A percentile compares a stretch with the other conserved stretches of the same genome.
Conservation (phyloP, 805 yeast genomes). For the Candida krabiensis region DNA sequence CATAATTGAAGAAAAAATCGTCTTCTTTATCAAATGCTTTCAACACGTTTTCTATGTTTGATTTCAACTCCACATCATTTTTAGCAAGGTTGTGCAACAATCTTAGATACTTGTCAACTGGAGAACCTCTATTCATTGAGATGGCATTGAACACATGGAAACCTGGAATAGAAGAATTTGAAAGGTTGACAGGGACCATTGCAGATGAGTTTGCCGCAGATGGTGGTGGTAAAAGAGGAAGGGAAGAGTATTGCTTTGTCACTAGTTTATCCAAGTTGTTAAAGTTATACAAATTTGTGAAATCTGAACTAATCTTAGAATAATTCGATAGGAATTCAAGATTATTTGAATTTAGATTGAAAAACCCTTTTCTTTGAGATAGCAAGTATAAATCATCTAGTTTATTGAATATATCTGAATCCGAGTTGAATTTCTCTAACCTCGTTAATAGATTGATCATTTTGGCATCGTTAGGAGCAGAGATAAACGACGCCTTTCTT, state of each 20-base stretch:
- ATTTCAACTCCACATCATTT: conserved; percentile 33
- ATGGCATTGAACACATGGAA: conserved; percentile 16
- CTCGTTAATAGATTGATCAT: conserved; percentile 28
- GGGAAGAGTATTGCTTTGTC: conserved; percentile 24
- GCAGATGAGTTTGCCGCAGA: conserved; percentile 1
- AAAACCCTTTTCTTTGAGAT: conserved; percentile 35
- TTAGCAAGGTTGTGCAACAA: conserved; percentile 30
- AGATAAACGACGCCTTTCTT: conserved; percentile 28
- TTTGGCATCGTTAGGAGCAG: conserved; percentile 30
- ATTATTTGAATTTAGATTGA: conserved; percentile 29
- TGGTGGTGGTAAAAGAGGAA: conserved; percentile 23
- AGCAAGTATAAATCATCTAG: conserved; percentile 31
- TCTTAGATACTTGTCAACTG: conserved; percentile 28
- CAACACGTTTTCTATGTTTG: conserved; percentile 25
- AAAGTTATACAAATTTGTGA: conserved; percentile 29
- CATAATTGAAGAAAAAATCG: conserved; percentile 34
- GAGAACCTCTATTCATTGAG: conserved; percentile 18
- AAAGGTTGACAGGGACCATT: conserved; percentile 2
- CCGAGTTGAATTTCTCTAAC: conserved; percentile 28
- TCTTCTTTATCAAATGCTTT: conserved; percentile 33
- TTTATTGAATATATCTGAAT: conserved; percentile 28
- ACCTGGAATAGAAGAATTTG: conserved; percentile 17
- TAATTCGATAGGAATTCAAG: conserved; percentile 31
- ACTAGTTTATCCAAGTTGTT: conserved; percentile 27
- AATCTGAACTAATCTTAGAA: conserved; percentile 20